Evolutionary conservation across 108 stramenopile genomes (phyloP).

Genomic region (Conticribra weissflogii): DNA sequence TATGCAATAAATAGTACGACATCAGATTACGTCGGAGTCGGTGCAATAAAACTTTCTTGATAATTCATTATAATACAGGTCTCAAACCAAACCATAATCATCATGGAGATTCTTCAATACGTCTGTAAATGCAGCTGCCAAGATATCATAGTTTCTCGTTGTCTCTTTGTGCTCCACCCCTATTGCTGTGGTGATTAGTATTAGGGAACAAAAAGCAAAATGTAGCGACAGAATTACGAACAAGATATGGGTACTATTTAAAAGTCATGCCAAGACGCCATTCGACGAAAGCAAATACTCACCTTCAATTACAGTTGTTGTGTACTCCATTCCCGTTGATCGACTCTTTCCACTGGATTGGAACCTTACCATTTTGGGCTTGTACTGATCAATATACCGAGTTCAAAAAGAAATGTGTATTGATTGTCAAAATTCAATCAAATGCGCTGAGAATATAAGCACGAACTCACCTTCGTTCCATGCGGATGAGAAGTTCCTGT

Average conservation of each 20-base stretch:
- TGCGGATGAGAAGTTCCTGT: constrained; percentile 81
- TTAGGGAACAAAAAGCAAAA: not conserved
- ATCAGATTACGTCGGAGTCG: too few species aligned
- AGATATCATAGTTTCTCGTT: constrained; percentile 87
- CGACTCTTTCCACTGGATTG: constrained; percentile 67
- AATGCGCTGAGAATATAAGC: too few species aligned
- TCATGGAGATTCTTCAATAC: constrained; percentile 77
- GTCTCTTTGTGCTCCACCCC: constrained; percentile 92
- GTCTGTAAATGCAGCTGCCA: constrained; percentile 86
- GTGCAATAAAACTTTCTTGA: too few species aligned
- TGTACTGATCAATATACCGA: constrained; percentile 46
- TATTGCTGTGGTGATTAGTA: constrained; percentile 38
- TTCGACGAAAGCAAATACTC: not conserved
- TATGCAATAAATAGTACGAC: not conserved
- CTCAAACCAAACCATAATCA: constrained; percentile 70
- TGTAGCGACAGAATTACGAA: too few species aligned
- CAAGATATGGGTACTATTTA: too few species aligned
- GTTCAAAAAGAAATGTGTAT: not conserved
- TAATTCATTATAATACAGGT: too few species aligned
- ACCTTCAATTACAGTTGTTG: constrained; percentile 82
- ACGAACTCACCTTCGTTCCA: constrained; percentile 49
- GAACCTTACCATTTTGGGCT: constrained; percentile 82
- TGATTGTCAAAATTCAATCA: too few species aligned
- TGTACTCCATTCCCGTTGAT: constrained; percentile 83
- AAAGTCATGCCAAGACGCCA: too few species aligned